Base-by-base conservation (phyloP, 192 early-diverging fungal genomes). In the Backusella parvicylindrica region DNA sequence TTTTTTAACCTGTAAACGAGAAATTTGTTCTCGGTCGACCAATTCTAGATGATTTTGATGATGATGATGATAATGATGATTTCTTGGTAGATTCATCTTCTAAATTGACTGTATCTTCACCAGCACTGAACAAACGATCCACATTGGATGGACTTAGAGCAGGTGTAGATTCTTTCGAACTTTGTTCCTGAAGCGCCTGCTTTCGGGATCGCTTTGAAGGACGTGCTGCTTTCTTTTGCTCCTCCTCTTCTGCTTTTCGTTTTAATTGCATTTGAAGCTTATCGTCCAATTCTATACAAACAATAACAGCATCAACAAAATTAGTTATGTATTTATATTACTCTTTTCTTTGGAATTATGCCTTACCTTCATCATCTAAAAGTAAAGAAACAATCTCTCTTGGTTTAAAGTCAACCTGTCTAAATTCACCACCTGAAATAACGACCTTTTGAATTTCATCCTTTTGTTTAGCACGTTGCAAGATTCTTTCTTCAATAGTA, bases 381-480 rank as follows among this genome's bases (percentile, higher is more conserved):
- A 97, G 81, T 72, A 95, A 81, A 32, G 92, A 92, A 40, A 95
- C 90, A 77, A 97, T 94, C 79, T 97, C 95, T 66, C 93, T 91
- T 15, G 95, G 92, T 81, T 94, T 97, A 47, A 94, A 92, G 64
- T 95, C 94, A 28, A 93, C 92, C 81, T 86, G 88, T 79, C 89
- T 91, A 77, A 91, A 91, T 71, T 95, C 94, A 6, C 94, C 94
- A n/a, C 96, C 95, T 18, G 93, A 91, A 73, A 97, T 96, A 41
- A 97, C 95, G 1, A 97, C 94, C 68, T 94, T 93, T 76, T 97
- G 95, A 23, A 96, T 96, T 77, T 97, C 92, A 80, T 96, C 94
- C 85, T 97, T 97, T 74, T 95, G 94, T 76, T 90, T 89, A 0
- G 94, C 93, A 26, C 94, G 88, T 78, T 89, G 84, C 50, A 94